A percentile compares a stretch with the other conserved stretches of the same genome.
Conservation (phyloP, 179 eudicot genomes). For the Spergularia azorica region DNA sequence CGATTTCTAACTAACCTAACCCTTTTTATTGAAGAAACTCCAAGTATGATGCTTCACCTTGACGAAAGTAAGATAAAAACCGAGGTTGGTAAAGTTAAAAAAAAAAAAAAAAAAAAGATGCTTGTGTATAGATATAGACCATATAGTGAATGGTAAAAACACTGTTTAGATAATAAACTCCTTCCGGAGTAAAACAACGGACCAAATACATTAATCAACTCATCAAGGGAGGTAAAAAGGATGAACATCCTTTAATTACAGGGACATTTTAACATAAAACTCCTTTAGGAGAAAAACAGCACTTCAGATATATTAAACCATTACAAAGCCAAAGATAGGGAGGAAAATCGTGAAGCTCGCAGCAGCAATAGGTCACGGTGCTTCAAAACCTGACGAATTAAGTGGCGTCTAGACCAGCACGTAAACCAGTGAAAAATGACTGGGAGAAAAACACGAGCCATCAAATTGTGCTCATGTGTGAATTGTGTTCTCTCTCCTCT, state of each 20-base stretch:
- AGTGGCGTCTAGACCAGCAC: constrained; percentile 30
- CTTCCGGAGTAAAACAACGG: constrained; percentile 22
- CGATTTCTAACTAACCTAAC: too few species aligned
- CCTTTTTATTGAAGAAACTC: too few species aligned
- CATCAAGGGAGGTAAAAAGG: too few species aligned
- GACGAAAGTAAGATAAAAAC: too few species aligned
- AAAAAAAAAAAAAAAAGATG: too few species aligned
- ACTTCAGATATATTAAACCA: not conserved
- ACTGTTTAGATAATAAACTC: constrained; percentile 3
- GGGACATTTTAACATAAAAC: too few species aligned
- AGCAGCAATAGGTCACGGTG: constrained; percentile 27
- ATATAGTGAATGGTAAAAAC: too few species aligned
- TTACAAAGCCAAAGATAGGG: constrained; percentile 33
- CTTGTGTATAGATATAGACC: too few species aligned
- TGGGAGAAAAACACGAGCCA: constrained; percentile 31
- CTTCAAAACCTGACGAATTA: constrained; percentile 40
- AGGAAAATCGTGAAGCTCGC: constrained; percentile 31
- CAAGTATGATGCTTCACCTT: too few species aligned
- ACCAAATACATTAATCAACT: not conserved
- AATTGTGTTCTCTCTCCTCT: constrained; percentile 14
- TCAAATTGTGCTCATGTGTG: constrained; percentile 23
- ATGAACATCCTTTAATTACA: too few species aligned
- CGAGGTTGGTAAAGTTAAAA: too few species aligned
- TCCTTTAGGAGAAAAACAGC: too few species aligned
- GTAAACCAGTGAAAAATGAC: constrained; percentile 25